Base-by-base conservation (phyloP, 495 filamentous ascomycete genomes). In the Articulospora tetracladia region DNA sequence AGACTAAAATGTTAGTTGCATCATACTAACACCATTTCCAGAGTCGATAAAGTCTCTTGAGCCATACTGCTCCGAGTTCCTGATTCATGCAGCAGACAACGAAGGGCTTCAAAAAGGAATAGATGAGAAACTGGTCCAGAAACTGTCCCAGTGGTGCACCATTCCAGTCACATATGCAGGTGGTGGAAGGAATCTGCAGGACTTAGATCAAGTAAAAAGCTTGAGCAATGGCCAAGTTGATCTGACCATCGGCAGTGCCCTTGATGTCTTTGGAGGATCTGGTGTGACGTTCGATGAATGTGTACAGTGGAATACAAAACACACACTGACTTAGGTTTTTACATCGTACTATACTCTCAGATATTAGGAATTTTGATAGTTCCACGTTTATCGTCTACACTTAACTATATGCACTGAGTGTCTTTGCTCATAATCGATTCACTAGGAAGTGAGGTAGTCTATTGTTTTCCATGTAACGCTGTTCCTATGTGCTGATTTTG, bases 71-170 rank as follows among this genome's bases (percentile, higher is more conserved):
- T 91, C 88, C 44, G 95, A 98, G 68, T 98, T 98, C 71, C 78
- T 98, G 51, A 91, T 98, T 66, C 95, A 98, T 67, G 94, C 94
- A n/a, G 94, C 95, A n/a, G 94, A 98, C 70, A 92, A 93, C 56
- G 94, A 98, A 70, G 94, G 94, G 10, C 76, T 98, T 50, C 95
- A 97, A 69, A 78, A 79, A 53, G 94, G 94, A 26, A 88, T 98
- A 53, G 95, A 98, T 65, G 87, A 93, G 66, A 80, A 88, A 53
- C 76, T 98, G 1, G 92, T 98, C 0, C 73, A 79, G 55, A 83
- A 76, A 56, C 74, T 98, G 50, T 88, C 91, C 1, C 73, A 85
- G 63, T 98, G 93, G 90, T 94, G 91, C 66, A 84, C 77, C 11
- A 92, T 94, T 49, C 95, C 94, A 11, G 87, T 97, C 3, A 98